Evolutionary conservation across 2,329 filamentous ascomycete species (phyloP).

Genomic region (Colletotrichum theobromicola): DNA sequence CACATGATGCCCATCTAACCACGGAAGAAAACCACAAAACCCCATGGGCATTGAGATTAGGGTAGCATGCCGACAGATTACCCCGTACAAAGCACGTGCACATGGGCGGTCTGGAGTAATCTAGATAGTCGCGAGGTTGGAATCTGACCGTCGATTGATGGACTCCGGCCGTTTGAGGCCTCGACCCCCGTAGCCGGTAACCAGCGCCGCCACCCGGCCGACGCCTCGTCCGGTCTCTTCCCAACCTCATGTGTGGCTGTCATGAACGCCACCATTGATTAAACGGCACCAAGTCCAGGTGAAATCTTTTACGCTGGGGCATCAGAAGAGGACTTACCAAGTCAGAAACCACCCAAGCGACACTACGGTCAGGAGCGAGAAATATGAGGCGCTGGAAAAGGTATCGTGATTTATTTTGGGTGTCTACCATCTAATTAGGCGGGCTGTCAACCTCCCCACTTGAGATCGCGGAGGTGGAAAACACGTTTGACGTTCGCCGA

Average conservation of each 20-base stretch:
- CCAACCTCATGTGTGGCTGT: background rate
- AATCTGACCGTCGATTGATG: background rate
- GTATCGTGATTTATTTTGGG: too few species aligned
- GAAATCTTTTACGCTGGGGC: too few species aligned
- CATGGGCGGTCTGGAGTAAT: background rate
- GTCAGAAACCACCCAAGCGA: too few species aligned
- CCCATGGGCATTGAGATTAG: background rate
- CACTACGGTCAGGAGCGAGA: too few species aligned
- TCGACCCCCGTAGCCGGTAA: background rate
- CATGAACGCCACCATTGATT: background rate
- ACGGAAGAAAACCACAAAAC: background rate
- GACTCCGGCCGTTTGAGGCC: background rate
- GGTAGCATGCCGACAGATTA: background rate
- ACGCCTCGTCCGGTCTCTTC: background rate
- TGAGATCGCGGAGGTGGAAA: too few species aligned
- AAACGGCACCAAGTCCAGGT: background rate
- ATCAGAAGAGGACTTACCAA: too few species aligned
- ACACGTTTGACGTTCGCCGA: too few species aligned
- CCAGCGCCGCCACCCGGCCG: background rate
- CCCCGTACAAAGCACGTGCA: background rate
- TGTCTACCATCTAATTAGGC: too few species aligned
- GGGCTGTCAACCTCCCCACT: too few species aligned
- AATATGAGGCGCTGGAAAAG: too few species aligned
- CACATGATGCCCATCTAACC: background rate
- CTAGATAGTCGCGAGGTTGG: background rate